Base-by-base conservation (phyloP, 2,329 filamentous ascomycete species). In the Tolypocladium ophioglossoides region DNA sequence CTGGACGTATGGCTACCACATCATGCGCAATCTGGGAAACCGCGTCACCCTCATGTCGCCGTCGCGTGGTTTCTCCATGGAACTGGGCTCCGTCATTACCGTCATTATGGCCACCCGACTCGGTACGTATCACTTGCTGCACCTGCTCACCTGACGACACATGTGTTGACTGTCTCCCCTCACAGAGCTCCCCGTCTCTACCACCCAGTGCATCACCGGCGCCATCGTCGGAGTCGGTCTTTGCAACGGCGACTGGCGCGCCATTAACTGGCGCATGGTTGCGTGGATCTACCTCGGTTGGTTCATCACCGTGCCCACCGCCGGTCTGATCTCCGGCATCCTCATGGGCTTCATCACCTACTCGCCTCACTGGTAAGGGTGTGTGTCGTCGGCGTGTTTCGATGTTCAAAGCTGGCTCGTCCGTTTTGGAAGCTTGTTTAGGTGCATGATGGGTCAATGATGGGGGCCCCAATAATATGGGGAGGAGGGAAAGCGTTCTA, bases 191-290 rank as follows among this genome's bases (percentile, higher is more conserved):
- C 83, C 83, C 2, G 75, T 86, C 35, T 84, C 81, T 2, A 86
- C 83, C 1, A 84, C 82, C 0, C 82, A 84, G 70, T 85, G 82
- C 65, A 83, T 83, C 61, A 81, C 77, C 44, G 81, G 81, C 49
- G 77, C 80, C 44, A 83, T 80, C 22, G 80, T 84, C 48, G 81
- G 81, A 56, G 81, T 84, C 51, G 82, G 80, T 55, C 74, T 84
- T 20, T 83, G 79, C 68, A 81, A 79, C 49, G 80, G 80, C 30
- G 76, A 75, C 48, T 77, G 74, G 72, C 73, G 75, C 50, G 76
- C 79, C 32, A 79, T 84, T 62, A 85, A 84, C 70, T 85, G 79
- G 78, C 75, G 79, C 56, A 81, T 82, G 74, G 77, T 84, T 6
- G 75, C 70, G 7, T 81, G 79, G 73, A 79, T 84, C 60, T 81